Conservation (phyloP, 2,329 filamentous ascomycete species). For the Sporothrix inflata region DNA sequence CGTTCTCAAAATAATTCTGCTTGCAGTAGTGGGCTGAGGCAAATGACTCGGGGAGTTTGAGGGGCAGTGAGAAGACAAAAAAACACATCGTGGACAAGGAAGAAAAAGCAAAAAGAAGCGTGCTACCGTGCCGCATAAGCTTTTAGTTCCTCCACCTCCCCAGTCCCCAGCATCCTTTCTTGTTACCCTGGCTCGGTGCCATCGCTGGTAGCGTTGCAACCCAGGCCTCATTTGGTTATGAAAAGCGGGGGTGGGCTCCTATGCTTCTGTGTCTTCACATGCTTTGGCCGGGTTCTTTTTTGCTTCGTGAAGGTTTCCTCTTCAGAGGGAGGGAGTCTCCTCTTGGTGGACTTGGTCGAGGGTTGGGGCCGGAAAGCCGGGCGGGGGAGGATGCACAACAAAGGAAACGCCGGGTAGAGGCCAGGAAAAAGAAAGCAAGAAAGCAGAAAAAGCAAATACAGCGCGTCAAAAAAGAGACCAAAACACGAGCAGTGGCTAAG, state of each 20-base stretch:
- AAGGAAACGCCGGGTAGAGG: neutral
- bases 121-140: neutral
- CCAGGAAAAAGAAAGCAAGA: slow-evolving; percentile 12
- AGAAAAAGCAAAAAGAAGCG: neutral
- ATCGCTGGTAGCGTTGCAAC: slow-evolving; percentile 6
- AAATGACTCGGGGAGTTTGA: neutral
- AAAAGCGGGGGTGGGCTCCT: slow-evolving; percentile 1
- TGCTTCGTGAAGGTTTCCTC: neutral
- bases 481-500: neutral
- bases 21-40: neutral
- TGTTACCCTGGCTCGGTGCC: neutral
- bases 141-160: neutral
- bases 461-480: neutral
- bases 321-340: neutral
- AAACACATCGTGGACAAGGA: neutral
- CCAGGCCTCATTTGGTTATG: slow-evolving; percentile 7
- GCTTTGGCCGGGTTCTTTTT: neutral
- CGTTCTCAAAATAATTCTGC: neutral
- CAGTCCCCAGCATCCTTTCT: neutral
- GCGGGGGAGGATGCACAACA: neutral
- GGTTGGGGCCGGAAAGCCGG: slow-evolving; percentile 12
- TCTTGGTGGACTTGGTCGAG: neutral
- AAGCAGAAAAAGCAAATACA: slow-evolving; percentile 4
- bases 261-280: slow-evolving; percentile 9
- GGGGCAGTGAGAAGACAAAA: neutral